Base-by-base conservation (phyloP, 225 moss, liverwort and hornwort genomes). In the Bryoerythrophyllum caledonicum region DNA sequence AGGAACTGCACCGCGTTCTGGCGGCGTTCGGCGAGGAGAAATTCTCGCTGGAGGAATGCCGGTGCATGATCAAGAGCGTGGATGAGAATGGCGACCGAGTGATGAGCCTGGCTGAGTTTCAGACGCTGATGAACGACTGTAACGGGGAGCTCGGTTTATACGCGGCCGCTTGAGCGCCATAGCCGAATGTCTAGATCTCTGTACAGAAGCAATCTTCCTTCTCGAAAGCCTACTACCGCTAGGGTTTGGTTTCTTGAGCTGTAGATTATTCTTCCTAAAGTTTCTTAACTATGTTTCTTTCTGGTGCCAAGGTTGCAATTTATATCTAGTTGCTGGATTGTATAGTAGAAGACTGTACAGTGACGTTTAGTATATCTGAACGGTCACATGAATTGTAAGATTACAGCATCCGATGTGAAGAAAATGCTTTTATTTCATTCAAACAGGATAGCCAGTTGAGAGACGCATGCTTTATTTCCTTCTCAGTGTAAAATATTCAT, bases 11-110 rank as follows among this genome's bases (percentile, higher is more conserved):
- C 71, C 74, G 67, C 28, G 85, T 79, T 23, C 35, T 93, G 68
- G 71, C 21, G 10, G 61, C 76, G 38, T 82, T 91, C 5, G 90
- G 90, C 3, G 85, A 89, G 34, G 70, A 78, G 55, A 73, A 74
- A 4, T 75, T 82, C 37, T 87, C 91, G 3, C 67, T 91, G 48
- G 86, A 86, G 77, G 89, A 91, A 16, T 93, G 93, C 63, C 40
- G 78, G 13, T 1, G 2, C 43, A 12, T 84, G 81, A 55, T 79
- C 61, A 28, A 76, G 44, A 78, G 71, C 6, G 77, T 80, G 80
- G 86, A 86, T 53, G 60, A 71, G 13, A 77, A 83, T 43, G 74
- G 83, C 43, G 86, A 86, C 72, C 82, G 28, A 8, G 1, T 80
- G 74, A 77, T 78, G 67, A 80, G 77, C 80, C 71, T 83, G 37